Evolutionary conservation across 805 yeast genomes (phyloP).

Genomic region (Cyberlindnera meyerae): DNA sequence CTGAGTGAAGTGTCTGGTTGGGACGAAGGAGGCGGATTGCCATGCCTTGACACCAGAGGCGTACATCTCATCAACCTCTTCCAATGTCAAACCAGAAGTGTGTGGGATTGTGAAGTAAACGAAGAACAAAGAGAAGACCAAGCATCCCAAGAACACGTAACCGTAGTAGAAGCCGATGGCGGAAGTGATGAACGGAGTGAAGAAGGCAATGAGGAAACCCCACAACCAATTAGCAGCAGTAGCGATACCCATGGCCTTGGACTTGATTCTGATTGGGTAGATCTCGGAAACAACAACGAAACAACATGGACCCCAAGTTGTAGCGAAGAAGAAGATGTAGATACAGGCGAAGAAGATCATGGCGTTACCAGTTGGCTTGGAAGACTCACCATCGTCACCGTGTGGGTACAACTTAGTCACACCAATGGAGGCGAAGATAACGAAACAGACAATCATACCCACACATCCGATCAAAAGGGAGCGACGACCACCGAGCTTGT

Average conservation of each 20-base stretch:
- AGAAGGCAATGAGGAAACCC: slow-evolving; percentile 61
- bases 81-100: slow-evolving; percentile 77
- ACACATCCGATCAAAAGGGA: slow-evolving; percentile 44
- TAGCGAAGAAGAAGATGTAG: slow-evolving; percentile 66
- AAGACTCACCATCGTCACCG: slow-evolving; percentile 43
- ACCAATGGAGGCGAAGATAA: slow-evolving; percentile 56
- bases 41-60: slow-evolving; percentile 39
- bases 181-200: slow-evolving; percentile 68
- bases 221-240: slow-evolving; percentile 61
- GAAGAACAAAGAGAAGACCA: slow-evolving; percentile 55
- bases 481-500: slow-evolving; percentile 49
- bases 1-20: slow-evolving; percentile 32
- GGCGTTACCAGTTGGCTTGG: slow-evolving; percentile 57
- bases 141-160: slow-evolving; percentile 56
- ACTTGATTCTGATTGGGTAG: slow-evolving; percentile 67
- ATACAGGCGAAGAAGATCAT: slow-evolving; percentile 69
- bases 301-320: slow-evolving; percentile 70
- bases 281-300: slow-evolving; percentile 63
- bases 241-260: slow-evolving; percentile 53
- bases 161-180: slow-evolving; percentile 72
- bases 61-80: slow-evolving; percentile 69
- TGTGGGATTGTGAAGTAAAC: slow-evolving; percentile 71
- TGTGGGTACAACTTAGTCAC: slow-evolving; percentile 39
- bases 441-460: slow-evolving; percentile 43
- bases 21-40: slow-evolving; percentile 49